Evolutionary conservation across 1,284 basidiomycete species (phyloP).

Genomic region (Coniferiporia weirii): DNA sequence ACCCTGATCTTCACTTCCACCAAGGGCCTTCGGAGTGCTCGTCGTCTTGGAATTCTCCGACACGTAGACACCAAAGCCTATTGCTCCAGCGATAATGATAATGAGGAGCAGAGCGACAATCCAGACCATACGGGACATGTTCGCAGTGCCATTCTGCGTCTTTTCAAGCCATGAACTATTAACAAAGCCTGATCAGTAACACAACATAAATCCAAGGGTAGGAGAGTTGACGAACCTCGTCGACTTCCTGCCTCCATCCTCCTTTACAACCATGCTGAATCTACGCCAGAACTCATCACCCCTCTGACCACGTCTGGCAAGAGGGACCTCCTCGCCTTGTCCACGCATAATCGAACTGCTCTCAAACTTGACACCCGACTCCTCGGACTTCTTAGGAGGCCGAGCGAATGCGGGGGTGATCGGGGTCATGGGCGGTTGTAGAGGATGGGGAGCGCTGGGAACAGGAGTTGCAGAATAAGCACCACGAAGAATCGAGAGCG

Average conservation of each 20-base stretch:
- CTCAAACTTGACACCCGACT: constrained; percentile 43
- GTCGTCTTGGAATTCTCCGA: constrained; percentile 43
- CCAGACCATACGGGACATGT: constrained; percentile 65
- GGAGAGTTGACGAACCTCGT: constrained; percentile 38
- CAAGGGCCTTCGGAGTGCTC: constrained; percentile 53
- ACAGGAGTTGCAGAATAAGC: constrained; percentile 29
- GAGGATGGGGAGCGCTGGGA: constrained; percentile 56
- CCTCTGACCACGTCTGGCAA: constrained; percentile 59
- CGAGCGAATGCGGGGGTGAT: constrained; percentile 73
- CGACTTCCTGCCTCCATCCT: constrained; percentile 49
- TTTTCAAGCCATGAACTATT: constrained; percentile 62
- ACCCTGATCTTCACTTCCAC: constrained; percentile 56
- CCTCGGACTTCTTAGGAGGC: constrained; percentile 41
- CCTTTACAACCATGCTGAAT: constrained; percentile 76
- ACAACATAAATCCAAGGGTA: neutral
- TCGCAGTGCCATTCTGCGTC: constrained; percentile 45
- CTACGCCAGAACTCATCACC: constrained; percentile 82
- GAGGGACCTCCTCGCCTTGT: constrained; percentile 58
- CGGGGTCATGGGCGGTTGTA: constrained; percentile 69
- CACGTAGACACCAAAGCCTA: constrained; percentile 56
- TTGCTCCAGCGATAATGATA: constrained; percentile 46
- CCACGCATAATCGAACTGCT: constrained; percentile 58
- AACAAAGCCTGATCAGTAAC: constrained; percentile 14
- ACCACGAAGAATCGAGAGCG: constrained; percentile 28
- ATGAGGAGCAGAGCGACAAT: constrained; percentile 55